Evolutionary conservation across 176 grass and related monocot species (phyloP).

Genomic region (Bothriochloa decipiens): DNA sequence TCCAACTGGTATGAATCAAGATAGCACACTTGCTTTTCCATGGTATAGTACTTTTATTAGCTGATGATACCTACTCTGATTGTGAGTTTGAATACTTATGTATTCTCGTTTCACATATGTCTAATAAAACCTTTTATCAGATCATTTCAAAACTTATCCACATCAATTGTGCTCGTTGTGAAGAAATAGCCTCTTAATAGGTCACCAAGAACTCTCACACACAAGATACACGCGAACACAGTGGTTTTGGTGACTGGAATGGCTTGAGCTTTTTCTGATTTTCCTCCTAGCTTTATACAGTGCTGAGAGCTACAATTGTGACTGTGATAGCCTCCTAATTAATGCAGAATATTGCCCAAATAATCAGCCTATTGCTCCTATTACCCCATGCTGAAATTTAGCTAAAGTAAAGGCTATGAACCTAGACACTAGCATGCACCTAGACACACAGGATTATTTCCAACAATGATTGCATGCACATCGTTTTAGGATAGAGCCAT

Average conservation of each 20-base stretch:
- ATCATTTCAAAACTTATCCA: constrained; percentile 11
- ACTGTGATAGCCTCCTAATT: not conserved
- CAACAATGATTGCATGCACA: not conserved
- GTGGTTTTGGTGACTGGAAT: not conserved
- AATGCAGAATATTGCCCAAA: not conserved
- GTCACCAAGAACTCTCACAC: not conserved
- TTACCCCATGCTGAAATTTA: not conserved
- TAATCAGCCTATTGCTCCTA: not conserved
- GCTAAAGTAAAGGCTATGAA: not conserved
- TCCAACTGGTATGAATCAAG: constrained; percentile 62
- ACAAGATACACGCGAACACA: not conserved
- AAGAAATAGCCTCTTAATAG: not conserved
- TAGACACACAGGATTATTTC: not conserved
- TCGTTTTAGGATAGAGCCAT: constrained; percentile 22
- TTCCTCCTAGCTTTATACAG: not conserved
- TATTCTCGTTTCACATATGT: not conserved
- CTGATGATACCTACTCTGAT: constrained; percentile 8
- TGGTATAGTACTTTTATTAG: constrained; percentile 20
- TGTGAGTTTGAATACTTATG: constrained; percentile 17
- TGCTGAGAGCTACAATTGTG: not conserved
- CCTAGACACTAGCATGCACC: not conserved
- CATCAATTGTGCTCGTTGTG: not conserved
- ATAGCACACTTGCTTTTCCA: constrained; percentile 7
- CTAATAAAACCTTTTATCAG: not conserved
- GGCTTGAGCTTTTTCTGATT: not conserved